Evolutionary conservation across 2,329 filamentous ascomycete genomes (phyloP), one percentile per base, ranked within the genome.

Genomic region (Fusarium anguioides): DNA sequence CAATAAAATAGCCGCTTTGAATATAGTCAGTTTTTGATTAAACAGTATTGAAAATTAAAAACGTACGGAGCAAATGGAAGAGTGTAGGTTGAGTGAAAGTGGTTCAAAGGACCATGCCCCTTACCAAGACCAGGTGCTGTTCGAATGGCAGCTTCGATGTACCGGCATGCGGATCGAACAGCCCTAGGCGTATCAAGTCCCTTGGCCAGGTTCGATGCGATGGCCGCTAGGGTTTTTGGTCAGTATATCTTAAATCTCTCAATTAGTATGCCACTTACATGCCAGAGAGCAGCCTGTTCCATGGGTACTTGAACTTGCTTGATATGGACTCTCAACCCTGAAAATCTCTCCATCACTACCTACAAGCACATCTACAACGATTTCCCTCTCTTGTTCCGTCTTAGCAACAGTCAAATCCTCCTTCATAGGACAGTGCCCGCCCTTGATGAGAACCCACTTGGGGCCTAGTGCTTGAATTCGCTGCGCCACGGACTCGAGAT

Each of bases 281-380:
- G 96, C 96, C 60, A 98, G 84, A 11, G 94, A 96, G 75, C 96
- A 99, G 6, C 96, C 96, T 0, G 96, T 98, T 1, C 96, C 96
- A 74, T 99, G 96, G 0, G 95, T 98, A 74, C 95, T 95, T 60
- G 83, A 90, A 10, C 91, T 93, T 11, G 83, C 79, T 64, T 93
- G 83, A 74, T 91, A 97, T 6, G 84, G 83, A 36, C 88, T 91
- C 76, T 94, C 85, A 46, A 97, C 85, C 36, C 88, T 81, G 2
- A 87, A 82, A 0, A 85, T 77, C n/a, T 85, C 77, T 0, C 80
- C 82, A 1, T 83, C 84, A 0, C 78, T 78, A 8, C 92, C 91
- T 40, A 88, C 87, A 7, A 97, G 83, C 5, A 97, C 84, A 74
- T 98, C 93, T 26, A 96, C 84, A 2, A 97, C 88, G 4, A 91